These are phyloP conservation scores for Phalaenopsis equestris DNA, from an alignment of 106 monocot species.

Conservation along the genomic window DNA sequence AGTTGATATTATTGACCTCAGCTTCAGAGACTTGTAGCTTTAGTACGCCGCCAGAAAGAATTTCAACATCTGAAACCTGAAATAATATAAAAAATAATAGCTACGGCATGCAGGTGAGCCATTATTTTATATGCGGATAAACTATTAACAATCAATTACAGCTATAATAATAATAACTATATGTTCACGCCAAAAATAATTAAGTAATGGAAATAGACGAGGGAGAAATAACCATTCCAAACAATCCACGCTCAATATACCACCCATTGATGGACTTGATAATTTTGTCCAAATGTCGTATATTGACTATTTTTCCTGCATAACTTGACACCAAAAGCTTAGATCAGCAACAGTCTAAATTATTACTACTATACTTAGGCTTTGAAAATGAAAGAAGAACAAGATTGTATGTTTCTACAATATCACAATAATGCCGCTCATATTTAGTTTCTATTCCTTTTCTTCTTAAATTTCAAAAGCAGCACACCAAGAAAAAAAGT, in stretches of 20 bases:
- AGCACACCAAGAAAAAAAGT: neutral
- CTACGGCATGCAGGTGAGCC: neutral
- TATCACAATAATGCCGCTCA: neutral
- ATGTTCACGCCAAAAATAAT: neutral
- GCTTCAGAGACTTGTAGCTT: slow-evolving; percentile 77
- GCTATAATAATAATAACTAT: neutral
- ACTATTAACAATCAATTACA: neutral
- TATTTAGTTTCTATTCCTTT: neutral
- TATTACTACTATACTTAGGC: neutral
- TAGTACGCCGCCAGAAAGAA: slow-evolving; percentile 92
- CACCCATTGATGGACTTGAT: slow-evolving; percentile 89
- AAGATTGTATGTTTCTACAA: neutral
- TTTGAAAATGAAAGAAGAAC: neutral
- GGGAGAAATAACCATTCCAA: slow-evolving; percentile 62
- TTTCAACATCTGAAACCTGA: slow-evolving; percentile 87
- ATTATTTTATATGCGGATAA: neutral
- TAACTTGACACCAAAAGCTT: slow-evolving; percentile 48
- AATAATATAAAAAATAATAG: slow-evolving; percentile 2
- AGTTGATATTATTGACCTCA: slow-evolving; percentile 82
- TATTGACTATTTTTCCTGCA: slow-evolving; percentile 98
- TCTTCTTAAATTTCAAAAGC: neutral
- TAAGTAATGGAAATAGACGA: neutral
- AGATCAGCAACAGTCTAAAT: slow-evolving; percentile 16
- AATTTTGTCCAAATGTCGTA: slow-evolving; percentile 71
- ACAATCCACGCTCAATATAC: slow-evolving; percentile 84